A percentile compares a stretch with the other conserved stretches of the same genome.
These are phyloP conservation scores for Globisporangium heterothallicum DNA, from an alignment of 352 stramenopile genomes.

Conservation along the genomic window DNA sequence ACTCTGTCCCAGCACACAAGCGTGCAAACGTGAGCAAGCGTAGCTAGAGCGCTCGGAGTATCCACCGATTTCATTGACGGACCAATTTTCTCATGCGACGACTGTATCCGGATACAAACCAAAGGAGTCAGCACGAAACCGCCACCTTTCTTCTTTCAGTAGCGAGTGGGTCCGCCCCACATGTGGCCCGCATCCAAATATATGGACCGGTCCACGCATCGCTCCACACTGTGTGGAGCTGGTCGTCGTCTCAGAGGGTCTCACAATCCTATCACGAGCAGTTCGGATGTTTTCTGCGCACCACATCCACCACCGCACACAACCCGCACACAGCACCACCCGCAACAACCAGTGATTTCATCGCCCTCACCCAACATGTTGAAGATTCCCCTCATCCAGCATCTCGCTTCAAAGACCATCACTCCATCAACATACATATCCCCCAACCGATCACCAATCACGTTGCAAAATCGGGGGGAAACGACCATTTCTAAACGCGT, in stretches of 20 bases:
- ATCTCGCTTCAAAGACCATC: neutral
- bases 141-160: too few relatives aligned
- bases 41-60: too few relatives aligned
- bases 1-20: too few relatives aligned
- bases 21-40: too few relatives aligned
- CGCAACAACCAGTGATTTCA: slow-evolving; percentile 12
- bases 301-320: neutral
- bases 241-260: too few relatives aligned
- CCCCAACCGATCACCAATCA: neutral
- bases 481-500: slow-evolving; percentile 10
- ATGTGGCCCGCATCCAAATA: too few relatives aligned
- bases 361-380: slow-evolving; percentile 11
- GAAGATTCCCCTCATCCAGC: slow-evolving; percentile 11
- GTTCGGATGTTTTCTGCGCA: neutral
- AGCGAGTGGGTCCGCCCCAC: too few relatives aligned
- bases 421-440: neutral
- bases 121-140: too few relatives aligned
- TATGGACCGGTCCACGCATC: neutral
- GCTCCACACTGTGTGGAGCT: neutral
- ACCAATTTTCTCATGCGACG: too few relatives aligned
- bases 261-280: too few relatives aligned
- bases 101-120: too few relatives aligned
- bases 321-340: neutral
- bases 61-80: too few relatives aligned
- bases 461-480: slow-evolving; percentile 1